Evolutionary conservation across 2,329 filamentous ascomycete species (phyloP).

Genomic region (Aureobasidium sp.): DNA sequence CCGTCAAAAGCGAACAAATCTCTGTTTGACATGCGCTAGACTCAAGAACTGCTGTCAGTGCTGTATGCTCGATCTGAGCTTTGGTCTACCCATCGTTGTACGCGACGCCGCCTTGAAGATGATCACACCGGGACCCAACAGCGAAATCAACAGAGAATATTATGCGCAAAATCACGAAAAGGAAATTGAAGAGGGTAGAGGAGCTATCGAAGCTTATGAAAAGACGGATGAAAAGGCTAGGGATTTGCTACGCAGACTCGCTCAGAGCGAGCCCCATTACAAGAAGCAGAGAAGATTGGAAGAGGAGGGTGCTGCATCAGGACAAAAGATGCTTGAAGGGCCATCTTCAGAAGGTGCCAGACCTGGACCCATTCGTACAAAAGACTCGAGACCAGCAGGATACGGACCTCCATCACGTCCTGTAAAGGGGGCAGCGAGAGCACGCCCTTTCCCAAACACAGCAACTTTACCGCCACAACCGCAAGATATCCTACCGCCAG

Average conservation of each 20-base stretch:
- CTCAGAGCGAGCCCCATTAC: slow-evolving; percentile 91
- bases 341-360: slow-evolving; percentile 28
- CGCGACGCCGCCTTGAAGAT: slow-evolving; percentile 96
- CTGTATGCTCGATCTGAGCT: slow-evolving; percentile 96
- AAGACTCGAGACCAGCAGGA: slow-evolving; percentile 40
- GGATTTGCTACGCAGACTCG: slow-evolving; percentile 75
- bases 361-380: slow-evolving; percentile 72
- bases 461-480: slow-evolving; percentile 72
- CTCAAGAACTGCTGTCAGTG: slow-evolving; percentile 98
- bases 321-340: slow-evolving; percentile 37
- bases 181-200: slow-evolving; percentile 85
- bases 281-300: slow-evolving; percentile 76
- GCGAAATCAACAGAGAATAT: slow-evolving; percentile 91
- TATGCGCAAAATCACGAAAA: slow-evolving; percentile 97
- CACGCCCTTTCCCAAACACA: slow-evolving; percentile 56
- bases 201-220: slow-evolving; percentile 76
- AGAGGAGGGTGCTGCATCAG: slow-evolving; percentile 39
- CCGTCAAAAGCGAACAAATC: slow-evolving; percentile 86
- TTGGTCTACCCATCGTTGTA: slow-evolving; percentile 89
- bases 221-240: slow-evolving; percentile 96
- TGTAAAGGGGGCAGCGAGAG: slow-evolving; percentile 39
- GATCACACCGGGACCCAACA: slow-evolving; percentile 87
- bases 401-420: slow-evolving; percentile 25
- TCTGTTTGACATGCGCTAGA: slow-evolving; percentile 92
- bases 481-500: slow-evolving; percentile 77